Conservation (phyloP, 2,329 filamentous ascomycete genomes). For the Metarhizium brunneum region DNA sequence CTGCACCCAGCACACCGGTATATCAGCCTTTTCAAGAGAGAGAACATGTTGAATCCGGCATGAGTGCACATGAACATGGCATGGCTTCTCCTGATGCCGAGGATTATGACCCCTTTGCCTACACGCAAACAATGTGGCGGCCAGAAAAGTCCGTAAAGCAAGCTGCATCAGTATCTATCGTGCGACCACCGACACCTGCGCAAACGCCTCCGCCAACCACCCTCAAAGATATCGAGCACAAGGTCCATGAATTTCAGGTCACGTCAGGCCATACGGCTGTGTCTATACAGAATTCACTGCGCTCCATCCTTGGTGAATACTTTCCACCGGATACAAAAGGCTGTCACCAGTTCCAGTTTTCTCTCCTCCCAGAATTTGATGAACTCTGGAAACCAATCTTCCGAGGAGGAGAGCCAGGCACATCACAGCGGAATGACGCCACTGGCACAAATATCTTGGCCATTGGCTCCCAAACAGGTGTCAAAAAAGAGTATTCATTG, state of each 20-base stretch:
- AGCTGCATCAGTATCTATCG: conserved; percentile 15
- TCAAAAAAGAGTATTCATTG: conserved; percentile 39
- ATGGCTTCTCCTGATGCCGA: conserved; percentile 12
- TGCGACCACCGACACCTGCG: conserved; percentile 32
- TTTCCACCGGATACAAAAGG: conserved; percentile 39
- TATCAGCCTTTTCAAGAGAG: conserved; percentile 1
- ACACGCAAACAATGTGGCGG: conserved; percentile 17
- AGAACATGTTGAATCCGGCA: not conserved
- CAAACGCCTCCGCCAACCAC: conserved; percentile 30
- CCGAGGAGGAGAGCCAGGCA: conserved; percentile 22
- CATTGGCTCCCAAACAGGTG: conserved; percentile 46
- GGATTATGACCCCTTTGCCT: conserved; percentile 41
- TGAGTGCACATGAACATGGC: not conserved
- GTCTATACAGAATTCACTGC: conserved; percentile 46
- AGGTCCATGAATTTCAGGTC: conserved; percentile 36
- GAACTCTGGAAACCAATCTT: conserved; percentile 46
- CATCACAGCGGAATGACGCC: conserved; percentile 18
- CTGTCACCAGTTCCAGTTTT: conserved; percentile 39
- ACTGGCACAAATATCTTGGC: conserved; percentile 50
- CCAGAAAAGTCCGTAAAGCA: conserved; percentile 12
- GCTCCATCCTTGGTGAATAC: conserved; percentile 40
- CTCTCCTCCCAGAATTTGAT: conserved; percentile 37
- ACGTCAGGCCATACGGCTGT: conserved; percentile 37
- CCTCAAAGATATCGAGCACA: conserved; percentile 19
- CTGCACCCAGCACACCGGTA: conserved; percentile 17